Base-by-base conservation (phyloP, 208 protist genomes). In the Lotmaria passim region DNA sequence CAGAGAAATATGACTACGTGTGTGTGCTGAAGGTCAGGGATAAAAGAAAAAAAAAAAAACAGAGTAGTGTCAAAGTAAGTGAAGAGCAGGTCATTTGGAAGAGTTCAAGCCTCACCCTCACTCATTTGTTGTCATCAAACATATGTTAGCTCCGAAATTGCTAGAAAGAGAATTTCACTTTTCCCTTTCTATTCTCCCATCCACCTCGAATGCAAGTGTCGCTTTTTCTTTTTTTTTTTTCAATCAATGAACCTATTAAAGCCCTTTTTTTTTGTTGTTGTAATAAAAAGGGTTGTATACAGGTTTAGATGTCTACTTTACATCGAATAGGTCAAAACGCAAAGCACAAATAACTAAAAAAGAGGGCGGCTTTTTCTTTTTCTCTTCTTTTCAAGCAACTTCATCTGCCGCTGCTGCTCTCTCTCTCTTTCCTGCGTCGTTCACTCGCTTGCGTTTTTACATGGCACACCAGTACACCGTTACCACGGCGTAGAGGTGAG, bases 381-480 rank as follows among this genome's bases (percentile, higher is more conserved):
- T 3, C 15, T 10, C 41, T 7, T 17, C 41, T 46, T 46, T 46
- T 10, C 14, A 46, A 46, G 11, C 7, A 46, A 15, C 41, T 39
- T 39, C 36, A 14, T 12, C 36, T 12, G 36, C 12, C 8, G 6
- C 12, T 39, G 6, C 24, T 52, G 12, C 58, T 26, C 44, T 52
- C 44, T 52, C 43, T 52, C 26, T 31, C 38, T 60, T 46, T 53
- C 12, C 36, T 12, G 6, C 36, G 17, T 58, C 33, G 56, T 38
- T 39, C 21, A 33, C 21, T 41, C 23, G 24, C 34, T 5, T 15
- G 11, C 23, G 23, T 61, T 8, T 24, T 78, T 83, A 96, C 48
- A 93, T 86, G 7, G 81, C 76, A 65, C 88, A 87, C 91, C 91
- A 96, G 73, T 91, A 96, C 33, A 96, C 88, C 30, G 84, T 93